These are phyloP conservation scores for Drechslerella stenobrocha DNA, from an alignment of 2,329 filamentous ascomycete species.

Conservation along the genomic window DNA sequence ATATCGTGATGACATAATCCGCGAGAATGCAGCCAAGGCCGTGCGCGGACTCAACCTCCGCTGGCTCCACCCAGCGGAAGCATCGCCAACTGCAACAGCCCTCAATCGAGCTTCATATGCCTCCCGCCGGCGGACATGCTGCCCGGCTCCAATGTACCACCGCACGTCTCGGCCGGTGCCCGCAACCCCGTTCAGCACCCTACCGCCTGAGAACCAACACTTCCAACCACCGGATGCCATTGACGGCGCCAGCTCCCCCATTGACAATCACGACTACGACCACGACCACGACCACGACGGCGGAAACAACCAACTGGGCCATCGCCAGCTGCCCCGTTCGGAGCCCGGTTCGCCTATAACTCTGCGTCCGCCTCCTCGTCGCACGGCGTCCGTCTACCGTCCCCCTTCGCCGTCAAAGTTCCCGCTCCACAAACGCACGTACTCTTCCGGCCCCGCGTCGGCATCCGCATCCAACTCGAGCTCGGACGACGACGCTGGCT, in stretches of 20 bases:
- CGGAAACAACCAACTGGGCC: constrained; percentile 3
- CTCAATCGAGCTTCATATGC: neutral
- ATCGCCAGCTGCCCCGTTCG: constrained; percentile 25
- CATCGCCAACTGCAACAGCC: neutral
- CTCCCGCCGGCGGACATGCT: constrained; percentile 4
- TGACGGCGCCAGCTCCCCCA: neutral
- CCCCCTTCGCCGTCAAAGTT: constrained; percentile 40
- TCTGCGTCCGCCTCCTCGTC: constrained; percentile 28
- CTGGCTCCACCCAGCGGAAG: neutral
- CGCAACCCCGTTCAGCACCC: constrained; percentile 36
- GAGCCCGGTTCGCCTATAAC: constrained; percentile 31
- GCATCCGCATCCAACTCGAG: no score
- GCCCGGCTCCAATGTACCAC: constrained; percentile 40
- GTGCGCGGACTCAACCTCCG: no score
- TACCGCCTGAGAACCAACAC: constrained; percentile 36
- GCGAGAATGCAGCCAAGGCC: no score
- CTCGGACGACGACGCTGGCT: constrained; percentile 21
- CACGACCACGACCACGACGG: constrained; percentile 5
- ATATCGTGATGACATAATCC: no score
- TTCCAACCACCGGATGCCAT: constrained; percentile 27
- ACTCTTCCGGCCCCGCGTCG: constrained; percentile 1
- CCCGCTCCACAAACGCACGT: constrained; percentile 30
- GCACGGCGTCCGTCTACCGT: constrained; percentile 28
- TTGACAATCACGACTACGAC: neutral
- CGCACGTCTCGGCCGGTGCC: constrained; percentile 43